phyloP scores from a whole-genome alignment of 768 basidiomycete genomes.

The Tylopilus plumbeoviolaceoides region DNA sequence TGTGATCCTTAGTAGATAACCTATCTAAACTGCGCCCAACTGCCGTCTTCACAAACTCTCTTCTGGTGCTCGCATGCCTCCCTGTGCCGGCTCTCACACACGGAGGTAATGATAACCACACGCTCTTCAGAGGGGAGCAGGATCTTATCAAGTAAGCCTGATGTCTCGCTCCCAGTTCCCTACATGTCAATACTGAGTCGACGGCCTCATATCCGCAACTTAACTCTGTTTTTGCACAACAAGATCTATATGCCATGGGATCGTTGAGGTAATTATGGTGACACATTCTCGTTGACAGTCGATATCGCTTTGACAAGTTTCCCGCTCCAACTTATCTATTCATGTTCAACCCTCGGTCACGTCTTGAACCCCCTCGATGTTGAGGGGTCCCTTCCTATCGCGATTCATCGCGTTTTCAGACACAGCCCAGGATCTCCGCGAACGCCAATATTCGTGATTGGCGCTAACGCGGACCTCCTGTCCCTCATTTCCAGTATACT shows the following conservation, averaged over 20 bases:
- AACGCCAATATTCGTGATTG: not conserved
- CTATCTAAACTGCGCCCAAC: slow-evolving; percentile 9
- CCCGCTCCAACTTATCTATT: slow-evolving; percentile 8
- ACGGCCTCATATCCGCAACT: slow-evolving; percentile 4
- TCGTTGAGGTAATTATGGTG: slow-evolving; percentile 14
- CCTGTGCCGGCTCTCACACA: not conserved
- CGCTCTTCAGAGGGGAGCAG: not conserved
- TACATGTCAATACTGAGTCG: not conserved
- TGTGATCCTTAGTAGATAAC: not conserved
- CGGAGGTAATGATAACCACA: not conserved
- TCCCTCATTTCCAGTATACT: not conserved
- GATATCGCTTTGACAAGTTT: slow-evolving; percentile 10
- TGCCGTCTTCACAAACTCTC: not conserved
- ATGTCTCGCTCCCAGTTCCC: slow-evolving; percentile 3
- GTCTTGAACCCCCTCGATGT: not conserved
- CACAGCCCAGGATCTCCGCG: not conserved
- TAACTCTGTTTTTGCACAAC: not conserved
- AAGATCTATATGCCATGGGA: not conserved
- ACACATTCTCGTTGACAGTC: slow-evolving; percentile 6
- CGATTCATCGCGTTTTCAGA: not conserved
- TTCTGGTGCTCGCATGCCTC: not conserved
- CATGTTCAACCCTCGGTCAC: slow-evolving; percentile 1
- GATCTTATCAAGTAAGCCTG: slow-evolving; percentile 9
- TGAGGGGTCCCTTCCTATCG: not conserved
- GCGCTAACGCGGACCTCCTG: not conserved